Percentiles rank a stretch among this genome's conserved stretches.
Evolutionary conservation across 2,329 filamentous ascomycete species (phyloP).

Genomic region (Paraphoma sp.): DNA sequence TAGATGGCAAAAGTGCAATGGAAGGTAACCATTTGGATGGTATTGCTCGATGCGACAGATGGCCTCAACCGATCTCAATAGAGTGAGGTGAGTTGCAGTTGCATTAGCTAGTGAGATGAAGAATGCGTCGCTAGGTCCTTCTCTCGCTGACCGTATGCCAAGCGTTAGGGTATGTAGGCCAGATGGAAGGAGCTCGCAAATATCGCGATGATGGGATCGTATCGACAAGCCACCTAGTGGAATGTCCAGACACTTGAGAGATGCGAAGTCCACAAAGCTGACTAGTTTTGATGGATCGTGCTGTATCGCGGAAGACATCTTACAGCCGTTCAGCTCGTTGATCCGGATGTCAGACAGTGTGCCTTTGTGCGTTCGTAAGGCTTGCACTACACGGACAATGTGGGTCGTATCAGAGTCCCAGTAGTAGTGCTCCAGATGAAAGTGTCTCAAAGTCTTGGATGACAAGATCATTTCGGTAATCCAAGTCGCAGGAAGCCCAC

Average conservation of each 20-base stretch:
- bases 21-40: background rate
- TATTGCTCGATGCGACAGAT: background rate
- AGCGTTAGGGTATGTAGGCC: background rate
- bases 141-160: background rate
- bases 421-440: constrained; percentile 1
- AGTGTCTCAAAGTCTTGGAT: background rate
- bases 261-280: background rate
- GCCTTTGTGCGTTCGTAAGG: background rate
- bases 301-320: background rate
- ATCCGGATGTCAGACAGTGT: background rate
- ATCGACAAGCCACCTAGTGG: background rate
- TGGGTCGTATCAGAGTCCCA: background rate
- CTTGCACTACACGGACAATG: background rate
- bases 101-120: background rate
- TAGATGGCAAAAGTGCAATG: constrained; percentile 4
- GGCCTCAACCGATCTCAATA: background rate
- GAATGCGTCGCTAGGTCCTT: background rate
- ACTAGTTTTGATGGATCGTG: background rate
- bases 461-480: background rate
- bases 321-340: constrained; percentile 2
- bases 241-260: background rate
- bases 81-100: background rate
- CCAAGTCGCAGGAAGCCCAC: background rate
- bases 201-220: background rate
- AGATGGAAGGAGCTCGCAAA: background rate